These are phyloP conservation scores for Berkeleyomyces rouxiae DNA, from an alignment of 2,329 filamentous ascomycete species.

Conservation along the genomic window DNA sequence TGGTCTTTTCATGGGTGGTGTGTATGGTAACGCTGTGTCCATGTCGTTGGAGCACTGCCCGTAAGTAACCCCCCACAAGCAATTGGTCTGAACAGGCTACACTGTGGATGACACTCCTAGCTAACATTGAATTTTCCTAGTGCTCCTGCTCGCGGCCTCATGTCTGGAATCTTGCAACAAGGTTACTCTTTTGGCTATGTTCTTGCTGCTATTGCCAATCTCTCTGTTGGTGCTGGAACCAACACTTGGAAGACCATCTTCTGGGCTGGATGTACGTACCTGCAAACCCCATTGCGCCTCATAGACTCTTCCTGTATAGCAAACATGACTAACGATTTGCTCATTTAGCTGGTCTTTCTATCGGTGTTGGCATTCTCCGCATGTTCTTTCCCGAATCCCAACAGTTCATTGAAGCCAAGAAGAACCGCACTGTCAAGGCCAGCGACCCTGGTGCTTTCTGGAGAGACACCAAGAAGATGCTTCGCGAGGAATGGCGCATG, in stretches of 20 bases:
- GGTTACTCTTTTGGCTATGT: conserved; percentile 71
- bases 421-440: conserved; percentile 24
- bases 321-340: conserved; percentile 6
- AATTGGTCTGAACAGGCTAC: not conserved
- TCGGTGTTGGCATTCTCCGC: conserved; percentile 50
- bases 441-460: conserved; percentile 35
- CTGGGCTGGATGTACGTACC: conserved; percentile 41
- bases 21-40: conserved; percentile 64
- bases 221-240: conserved; percentile 48
- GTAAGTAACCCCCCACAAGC: conserved; percentile 27
- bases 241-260: conserved; percentile 62
- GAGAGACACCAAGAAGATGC: conserved; percentile 51
- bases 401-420: conserved; percentile 56
- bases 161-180: conserved; percentile 62
- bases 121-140: conserved; percentile 22
- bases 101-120: conserved; percentile 3
- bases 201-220: conserved; percentile 57
- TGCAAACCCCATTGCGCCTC: conserved; percentile 1
- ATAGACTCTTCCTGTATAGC: not conserved
- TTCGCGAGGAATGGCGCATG: conserved; percentile 57
- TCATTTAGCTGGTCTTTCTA: conserved; percentile 40
- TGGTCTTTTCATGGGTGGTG: conserved; percentile 65
- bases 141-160: conserved; percentile 49
- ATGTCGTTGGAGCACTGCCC: conserved; percentile 65
- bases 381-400: conserved; percentile 56